These are phyloP conservation scores for Aspergillus sclerotiicarbonarius DNA, from an alignment of 495 filamentous ascomycete species.

Conservation along the genomic window DNA sequence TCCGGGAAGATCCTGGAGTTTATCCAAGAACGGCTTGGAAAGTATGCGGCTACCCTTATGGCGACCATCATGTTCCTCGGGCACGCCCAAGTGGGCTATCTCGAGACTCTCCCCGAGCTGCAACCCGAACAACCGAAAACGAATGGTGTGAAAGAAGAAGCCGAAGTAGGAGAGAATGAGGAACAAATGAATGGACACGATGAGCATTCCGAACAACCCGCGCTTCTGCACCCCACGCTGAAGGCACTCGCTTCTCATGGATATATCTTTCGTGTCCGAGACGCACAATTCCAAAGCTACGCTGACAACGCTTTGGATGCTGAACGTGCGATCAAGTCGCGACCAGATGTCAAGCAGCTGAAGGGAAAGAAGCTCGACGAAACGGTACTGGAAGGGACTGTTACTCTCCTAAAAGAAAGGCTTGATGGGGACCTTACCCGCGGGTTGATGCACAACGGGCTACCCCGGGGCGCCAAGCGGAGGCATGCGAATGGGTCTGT, in stretches of 20 bases:
- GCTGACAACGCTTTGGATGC: slow-evolving; percentile 51
- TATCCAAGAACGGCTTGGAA: slow-evolving; percentile 66
- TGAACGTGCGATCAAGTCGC: slow-evolving; percentile 36
- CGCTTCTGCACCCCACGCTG: slow-evolving; percentile 43
- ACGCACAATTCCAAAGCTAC: slow-evolving; percentile 50
- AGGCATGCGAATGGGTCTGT: slow-evolving; percentile 21
- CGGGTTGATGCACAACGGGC: slow-evolving; percentile 34
- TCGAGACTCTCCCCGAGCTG: slow-evolving; percentile 49
- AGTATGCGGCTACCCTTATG: slow-evolving; percentile 66
- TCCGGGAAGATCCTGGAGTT: slow-evolving; percentile 78
- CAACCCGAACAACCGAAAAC: slow-evolving; percentile 13
- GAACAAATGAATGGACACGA: slow-evolving; percentile 18
- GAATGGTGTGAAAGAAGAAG: slow-evolving; percentile 38
- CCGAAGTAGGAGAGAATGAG: slow-evolving; percentile 26
- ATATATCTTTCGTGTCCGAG: slow-evolving; percentile 47
- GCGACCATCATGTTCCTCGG: slow-evolving; percentile 73
- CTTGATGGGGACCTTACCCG: slow-evolving; percentile 34
- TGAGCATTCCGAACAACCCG: slow-evolving; percentile 23
- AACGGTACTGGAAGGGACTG: slow-evolving; percentile 43
- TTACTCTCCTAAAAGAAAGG: slow-evolving; percentile 30
- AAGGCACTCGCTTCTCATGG: slow-evolving; percentile 47
- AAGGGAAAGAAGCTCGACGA: slow-evolving; percentile 60
- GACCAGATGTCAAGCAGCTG: slow-evolving; percentile 41
- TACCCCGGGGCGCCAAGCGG: slow-evolving; percentile 39
- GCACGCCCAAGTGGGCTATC: slow-evolving; percentile 69